Base-by-base conservation (phyloP, 108 stramenopile species). In the Cyclotella atomus region DNA sequence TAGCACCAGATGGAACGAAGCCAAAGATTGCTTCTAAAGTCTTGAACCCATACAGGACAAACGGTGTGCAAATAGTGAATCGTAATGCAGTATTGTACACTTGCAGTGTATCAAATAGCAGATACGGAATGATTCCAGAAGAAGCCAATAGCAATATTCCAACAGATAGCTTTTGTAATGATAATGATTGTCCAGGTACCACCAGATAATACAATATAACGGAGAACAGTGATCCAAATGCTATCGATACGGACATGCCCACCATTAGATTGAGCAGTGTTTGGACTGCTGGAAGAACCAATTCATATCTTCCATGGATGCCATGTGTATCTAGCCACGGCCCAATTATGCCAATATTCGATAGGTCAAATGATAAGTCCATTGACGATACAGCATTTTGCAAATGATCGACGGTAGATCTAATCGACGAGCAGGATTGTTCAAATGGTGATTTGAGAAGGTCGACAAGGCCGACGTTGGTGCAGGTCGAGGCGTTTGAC, bases 21-120 rank as follows among this genome's bases (percentile, higher is more conserved):
- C 69, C 77, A 49, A 41, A 65, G 0, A 56, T 36, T 41, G 77
- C 70, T 29, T 78, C 77, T 33, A 78, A 15, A 3, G 44, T 57
- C 28, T 70, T 47, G 36, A 78, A 78, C 30, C 63, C 23, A 38
- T 70, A 78, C 28, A 78, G 21, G 20, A 78, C 63, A 46, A 78
- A 78, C 6, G 70, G 70, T n/a, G 32, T 23, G 30, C 69, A 65
- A 0, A 78, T 35, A 25, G 64, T 57, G 54, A 78, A 78, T 43
- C 77, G 27, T 21, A 59, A 62, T 27, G 77, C 77, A 23, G 70
- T 56, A 71, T 78, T 78, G 10, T 71, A 19, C n/a, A 46, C 50
- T 12, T 34, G 32, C 0, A 71, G 16, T 10, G 27, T 0, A 36
- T 64, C 63, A 21, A 78, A 63, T 17, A 71, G 10, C 3, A 41